Conservation (phyloP, 768 basidiomycete species). For the Suillus luteus region DNA sequence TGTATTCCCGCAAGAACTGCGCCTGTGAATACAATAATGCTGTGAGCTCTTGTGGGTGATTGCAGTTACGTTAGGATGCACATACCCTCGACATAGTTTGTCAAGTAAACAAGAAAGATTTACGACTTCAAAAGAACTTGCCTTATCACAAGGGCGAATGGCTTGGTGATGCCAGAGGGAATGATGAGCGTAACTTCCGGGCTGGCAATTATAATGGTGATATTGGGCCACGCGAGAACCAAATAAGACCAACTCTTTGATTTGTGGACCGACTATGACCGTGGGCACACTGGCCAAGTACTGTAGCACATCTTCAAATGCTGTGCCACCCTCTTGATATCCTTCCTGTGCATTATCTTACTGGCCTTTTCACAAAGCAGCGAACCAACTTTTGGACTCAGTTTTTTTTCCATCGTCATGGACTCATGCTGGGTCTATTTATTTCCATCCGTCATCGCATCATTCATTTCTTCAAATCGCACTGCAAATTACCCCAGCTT, state of each 20-base stretch:
- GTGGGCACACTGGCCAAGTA: too few relatives aligned
- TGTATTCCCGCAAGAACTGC: conserved; percentile 94
- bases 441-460: background rate
- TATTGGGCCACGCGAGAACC: conserved; percentile 13
- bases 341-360: background rate
- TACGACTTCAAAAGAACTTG: background rate
- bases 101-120: conserved; percentile 13
- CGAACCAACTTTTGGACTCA: background rate
- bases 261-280: background rate
- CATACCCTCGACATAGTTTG: conserved; percentile 34
- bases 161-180: background rate
- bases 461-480: background rate
- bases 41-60: conserved; percentile 6
- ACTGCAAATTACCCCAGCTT: background rate
- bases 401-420: background rate
- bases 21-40: conserved; percentile 45
- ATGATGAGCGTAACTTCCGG: conserved; percentile 9
- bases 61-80: background rate
- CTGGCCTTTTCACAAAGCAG: background rate
- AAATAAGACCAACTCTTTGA: conserved; percentile 29
- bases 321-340: background rate
- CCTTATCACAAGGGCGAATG: conserved; percentile 4
- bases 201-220: conserved; percentile 17
- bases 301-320: background rate
- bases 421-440: background rate